Evolutionary conservation across 768 basidiomycete genomes (phyloP).

Genomic region (Tylopilus subfusipes): DNA sequence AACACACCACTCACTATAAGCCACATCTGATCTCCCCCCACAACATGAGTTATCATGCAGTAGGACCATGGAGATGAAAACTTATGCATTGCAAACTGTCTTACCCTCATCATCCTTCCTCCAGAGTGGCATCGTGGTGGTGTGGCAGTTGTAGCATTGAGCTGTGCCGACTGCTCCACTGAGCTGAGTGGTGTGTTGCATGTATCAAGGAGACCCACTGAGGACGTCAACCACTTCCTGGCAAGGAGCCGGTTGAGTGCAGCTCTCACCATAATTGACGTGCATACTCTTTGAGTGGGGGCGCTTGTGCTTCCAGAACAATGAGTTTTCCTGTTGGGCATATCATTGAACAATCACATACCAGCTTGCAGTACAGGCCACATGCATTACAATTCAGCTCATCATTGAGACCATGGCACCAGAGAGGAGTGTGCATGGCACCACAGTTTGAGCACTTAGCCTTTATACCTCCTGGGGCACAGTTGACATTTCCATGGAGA

Average conservation of each 20-base stretch:
- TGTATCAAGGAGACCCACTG: slow-evolving; percentile 45
- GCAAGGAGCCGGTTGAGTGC: slow-evolving; percentile 59
- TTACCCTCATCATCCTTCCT: slow-evolving; percentile 89
- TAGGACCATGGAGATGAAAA: slow-evolving; percentile 18
- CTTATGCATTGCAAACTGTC: slow-evolving; percentile 88
- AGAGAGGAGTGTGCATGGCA: slow-evolving; percentile 83
- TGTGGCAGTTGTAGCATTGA: slow-evolving; percentile 89
- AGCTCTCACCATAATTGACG: slow-evolving; percentile 67
- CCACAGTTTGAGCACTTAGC: slow-evolving; percentile 88
- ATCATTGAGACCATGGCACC: slow-evolving; percentile 83
- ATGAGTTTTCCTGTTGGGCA: not conserved
- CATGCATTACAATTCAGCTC: slow-evolving; percentile 90
- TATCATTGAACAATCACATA: slow-evolving; percentile 33
- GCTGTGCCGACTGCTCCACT: slow-evolving; percentile 43
- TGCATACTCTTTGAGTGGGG: slow-evolving; percentile 88
- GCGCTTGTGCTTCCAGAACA: slow-evolving; percentile 63
- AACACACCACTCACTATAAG: slow-evolving; percentile 54
- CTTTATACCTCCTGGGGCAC: slow-evolving; percentile 59
- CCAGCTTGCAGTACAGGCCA: slow-evolving; percentile 83
- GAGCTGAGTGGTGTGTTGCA: slow-evolving; percentile 29
- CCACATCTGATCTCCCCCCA: slow-evolving; percentile 54
- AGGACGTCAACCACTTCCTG: slow-evolving; percentile 74
- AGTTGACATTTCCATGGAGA: slow-evolving; percentile 30
- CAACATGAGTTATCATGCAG: slow-evolving; percentile 11
- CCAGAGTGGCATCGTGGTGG: slow-evolving; percentile 86